Conservation (phyloP, 1,284 basidiomycete genomes). For the Naganishia albida region DNA sequence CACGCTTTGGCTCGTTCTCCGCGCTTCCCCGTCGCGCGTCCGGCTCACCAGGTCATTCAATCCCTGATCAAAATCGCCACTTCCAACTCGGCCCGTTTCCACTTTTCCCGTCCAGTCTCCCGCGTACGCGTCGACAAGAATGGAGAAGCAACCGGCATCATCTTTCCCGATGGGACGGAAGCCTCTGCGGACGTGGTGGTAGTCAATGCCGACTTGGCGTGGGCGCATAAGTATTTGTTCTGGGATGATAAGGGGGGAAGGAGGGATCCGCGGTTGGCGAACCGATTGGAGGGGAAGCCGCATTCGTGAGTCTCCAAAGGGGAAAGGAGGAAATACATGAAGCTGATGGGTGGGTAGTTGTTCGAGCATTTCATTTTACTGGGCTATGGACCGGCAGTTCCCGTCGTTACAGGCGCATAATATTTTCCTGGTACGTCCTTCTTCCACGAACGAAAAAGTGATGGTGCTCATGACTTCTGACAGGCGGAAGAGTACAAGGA, state of each 20-base stretch:
- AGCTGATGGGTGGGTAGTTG: constrained; percentile 48
- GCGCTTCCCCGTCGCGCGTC: neutral
- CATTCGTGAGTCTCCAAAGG: constrained; percentile 41
- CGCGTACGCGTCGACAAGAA: constrained; percentile 48
- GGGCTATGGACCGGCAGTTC: constrained; percentile 56
- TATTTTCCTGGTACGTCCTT: constrained; percentile 51
- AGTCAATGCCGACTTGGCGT: constrained; percentile 60
- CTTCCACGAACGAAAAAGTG: neutral
- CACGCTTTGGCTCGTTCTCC: neutral
- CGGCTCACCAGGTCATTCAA: constrained; percentile 46
- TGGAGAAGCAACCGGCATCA: constrained; percentile 52
- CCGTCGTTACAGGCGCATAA: constrained; percentile 58
- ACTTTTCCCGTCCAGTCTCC: constrained; percentile 53
- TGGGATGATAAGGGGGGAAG: constrained; percentile 32
- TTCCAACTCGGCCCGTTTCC: constrained; percentile 54
- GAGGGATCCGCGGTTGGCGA: constrained; percentile 40
- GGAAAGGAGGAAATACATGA: neutral
- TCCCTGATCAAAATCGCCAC: constrained; percentile 57
- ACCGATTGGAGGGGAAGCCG: constrained; percentile 42
- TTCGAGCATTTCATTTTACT: constrained; percentile 60
- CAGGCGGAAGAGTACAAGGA: constrained; percentile 55
- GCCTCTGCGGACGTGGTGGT: constrained; percentile 58
- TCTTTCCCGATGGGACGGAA: constrained; percentile 53
- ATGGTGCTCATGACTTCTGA: neutral
- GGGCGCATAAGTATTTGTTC: constrained; percentile 58